Base-by-base conservation (phyloP, 2,329 filamentous ascomycete genomes). In the Rutstroemia sp. region DNA sequence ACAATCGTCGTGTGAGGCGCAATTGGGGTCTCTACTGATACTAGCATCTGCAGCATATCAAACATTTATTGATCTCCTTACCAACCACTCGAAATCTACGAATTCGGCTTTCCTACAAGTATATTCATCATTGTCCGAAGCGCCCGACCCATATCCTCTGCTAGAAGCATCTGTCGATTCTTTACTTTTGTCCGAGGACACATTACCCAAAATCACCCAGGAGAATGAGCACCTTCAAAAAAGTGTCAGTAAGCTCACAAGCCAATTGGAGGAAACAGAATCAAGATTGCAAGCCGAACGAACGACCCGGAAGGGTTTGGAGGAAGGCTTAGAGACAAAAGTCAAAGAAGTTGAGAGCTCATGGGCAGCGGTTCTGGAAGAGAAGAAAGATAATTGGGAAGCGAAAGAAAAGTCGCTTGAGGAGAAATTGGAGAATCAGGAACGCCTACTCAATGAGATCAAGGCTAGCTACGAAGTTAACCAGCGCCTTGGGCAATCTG, bases 401-500 rank as follows among this genome's bases (percentile, higher is more conserved):
- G 86, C 92, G 8, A 96, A 95, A 69, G 94, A 99, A 75, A 89
- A 88, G 74, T 84, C 82, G 27, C 73, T 96, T 58, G 91, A 96
- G 67, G 92, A 97, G 65, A 97, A 96, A 73, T 78, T 95, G 3
- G 92, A 96, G 71, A 95, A 87, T 65, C 92, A 99, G 69, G 94
- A 99, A 49, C 84, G 91, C 6, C 74, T 99, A 40, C 73, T 99
- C 64, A 96, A 88, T 68, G 95, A 99, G 71, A 84, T 97, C 69
- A 97, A 96, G 73, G 94, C 94, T 25, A 96, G 86, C 74, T 96
- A 96, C 69, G 94, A 99, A 72, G 94, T 99, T 54, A 94, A 89
- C 47, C 92, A 97, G 70, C 82, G 94, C 51, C 77, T 99, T 51
- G 92, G 86, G 51, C 86, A 85, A 63, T 83, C 84, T 14, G 86